Conservation (phyloP, 176 grass and related monocot species). For the Avena eriantha region DNA sequence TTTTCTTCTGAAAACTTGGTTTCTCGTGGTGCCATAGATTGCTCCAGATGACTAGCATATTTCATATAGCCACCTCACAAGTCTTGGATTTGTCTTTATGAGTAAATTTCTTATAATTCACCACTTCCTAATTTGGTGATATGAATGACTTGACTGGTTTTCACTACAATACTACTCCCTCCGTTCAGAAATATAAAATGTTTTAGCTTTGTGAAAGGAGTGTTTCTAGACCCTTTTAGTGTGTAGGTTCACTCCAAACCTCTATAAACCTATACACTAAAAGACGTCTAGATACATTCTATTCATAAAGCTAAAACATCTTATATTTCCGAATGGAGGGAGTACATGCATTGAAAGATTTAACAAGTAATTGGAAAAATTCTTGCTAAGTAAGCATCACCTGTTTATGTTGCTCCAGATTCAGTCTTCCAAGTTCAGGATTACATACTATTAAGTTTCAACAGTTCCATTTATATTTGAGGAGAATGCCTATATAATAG, state of each 20-base stretch:
- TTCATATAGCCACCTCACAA: constrained; percentile 14
- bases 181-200: too few species aligned
- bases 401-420: constrained; percentile 28
- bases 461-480: constrained; percentile 14
- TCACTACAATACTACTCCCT: background rate
- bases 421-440: constrained; percentile 12
- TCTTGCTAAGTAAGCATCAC: constrained; percentile 5
- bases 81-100: constrained; percentile 16
- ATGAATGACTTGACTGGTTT: constrained; percentile 1
- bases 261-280: too few species aligned
- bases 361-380: constrained; percentile 25
- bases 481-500: background rate
- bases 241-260: too few species aligned
- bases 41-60: constrained; percentile 20
- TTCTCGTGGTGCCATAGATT: constrained; percentile 31
- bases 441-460: constrained; percentile 22
- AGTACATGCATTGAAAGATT: constrained; percentile 12
- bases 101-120: background rate
- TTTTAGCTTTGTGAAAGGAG: too few species aligned
- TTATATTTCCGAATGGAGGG: too few species aligned
- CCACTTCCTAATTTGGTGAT: constrained; percentile 19
- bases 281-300: too few species aligned
- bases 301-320: too few species aligned
- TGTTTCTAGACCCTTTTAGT: too few species aligned
- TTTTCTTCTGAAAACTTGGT: constrained; percentile 36